Conservation (phyloP, 768 basidiomycete genomes). For the Pisolithus microcarpus region DNA sequence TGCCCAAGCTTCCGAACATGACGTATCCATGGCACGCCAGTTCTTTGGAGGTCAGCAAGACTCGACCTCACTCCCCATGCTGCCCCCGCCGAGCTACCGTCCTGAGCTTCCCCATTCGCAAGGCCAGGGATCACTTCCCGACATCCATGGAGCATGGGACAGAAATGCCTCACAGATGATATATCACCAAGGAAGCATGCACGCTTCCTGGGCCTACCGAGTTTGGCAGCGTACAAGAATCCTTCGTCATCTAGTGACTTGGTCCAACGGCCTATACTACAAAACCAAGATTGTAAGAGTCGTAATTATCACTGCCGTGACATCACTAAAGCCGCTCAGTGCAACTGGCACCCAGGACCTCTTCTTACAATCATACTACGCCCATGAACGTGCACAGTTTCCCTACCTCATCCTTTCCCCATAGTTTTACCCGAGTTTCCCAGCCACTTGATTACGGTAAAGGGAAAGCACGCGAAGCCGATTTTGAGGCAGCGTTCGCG, state of each 20-base stretch:
- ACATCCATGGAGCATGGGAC: constrained; percentile 48
- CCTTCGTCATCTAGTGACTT: constrained; percentile 18
- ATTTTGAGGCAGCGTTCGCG: constrained; percentile 83
- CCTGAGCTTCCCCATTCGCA: constrained; percentile 23
- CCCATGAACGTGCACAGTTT: constrained; percentile 27
- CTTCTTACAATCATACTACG: constrained; percentile 19
- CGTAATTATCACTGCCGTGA: background rate
- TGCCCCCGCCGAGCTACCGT: constrained; percentile 26
- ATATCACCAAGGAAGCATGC: constrained; percentile 28
- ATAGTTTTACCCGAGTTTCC: constrained; percentile 20
- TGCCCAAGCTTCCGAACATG: constrained; percentile 49
- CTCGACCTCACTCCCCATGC: constrained; percentile 27
- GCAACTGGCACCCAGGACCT: background rate
- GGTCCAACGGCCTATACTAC: constrained; percentile 26
- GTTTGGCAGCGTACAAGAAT: constrained; percentile 33
- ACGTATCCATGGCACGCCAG: constrained; percentile 67
- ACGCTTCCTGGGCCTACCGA: constrained; percentile 52
- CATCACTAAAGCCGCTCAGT: too few relatives aligned
- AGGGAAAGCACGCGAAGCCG: constrained; percentile 69
- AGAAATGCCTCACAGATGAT: constrained; percentile 40
- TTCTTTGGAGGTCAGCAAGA: constrained; percentile 56
- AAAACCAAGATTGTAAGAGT: constrained; percentile 19
- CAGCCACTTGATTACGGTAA: constrained; percentile 50
- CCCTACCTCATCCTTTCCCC: constrained; percentile 29
- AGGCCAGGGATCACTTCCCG: constrained; percentile 24